These are phyloP conservation scores for Diplodia scrobiculata DNA, from an alignment of 2,329 filamentous ascomycete species.

Conservation along the genomic window DNA sequence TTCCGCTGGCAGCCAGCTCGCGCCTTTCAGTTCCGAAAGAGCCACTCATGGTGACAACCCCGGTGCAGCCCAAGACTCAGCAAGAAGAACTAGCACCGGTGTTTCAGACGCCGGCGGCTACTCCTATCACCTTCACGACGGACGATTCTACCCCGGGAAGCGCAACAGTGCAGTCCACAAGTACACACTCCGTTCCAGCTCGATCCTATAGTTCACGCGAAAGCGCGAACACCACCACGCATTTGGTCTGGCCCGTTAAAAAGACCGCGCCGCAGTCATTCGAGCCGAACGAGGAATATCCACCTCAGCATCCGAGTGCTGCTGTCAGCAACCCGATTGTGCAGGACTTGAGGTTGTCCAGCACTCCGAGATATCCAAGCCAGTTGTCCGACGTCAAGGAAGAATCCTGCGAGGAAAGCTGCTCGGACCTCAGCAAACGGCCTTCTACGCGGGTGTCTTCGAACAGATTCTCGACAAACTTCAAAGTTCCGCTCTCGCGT, in stretches of 20 bases:
- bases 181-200: slow-evolving; percentile 18
- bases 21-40: neutral
- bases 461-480: slow-evolving; percentile 37
- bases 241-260: slow-evolving; percentile 37
- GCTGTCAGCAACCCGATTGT: slow-evolving; percentile 28
- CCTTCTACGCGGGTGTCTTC: slow-evolving; percentile 41
- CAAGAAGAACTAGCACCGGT: neutral
- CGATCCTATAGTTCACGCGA: slow-evolving; percentile 34
- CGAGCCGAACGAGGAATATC: slow-evolving; percentile 15
- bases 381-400: slow-evolving; percentile 53
- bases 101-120: slow-evolving; percentile 20
- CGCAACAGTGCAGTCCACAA: slow-evolving; percentile 26
- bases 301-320: slow-evolving; percentile 2
- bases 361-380: slow-evolving; percentile 40
- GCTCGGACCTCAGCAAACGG: slow-evolving; percentile 24
- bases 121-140: slow-evolving; percentile 12
- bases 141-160: slow-evolving; percentile 24
- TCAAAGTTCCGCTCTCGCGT: slow-evolving; percentile 34
- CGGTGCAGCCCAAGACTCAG: neutral
- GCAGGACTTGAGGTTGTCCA: slow-evolving; percentile 40
- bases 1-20: neutral
- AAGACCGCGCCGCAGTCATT: slow-evolving; percentile 9
- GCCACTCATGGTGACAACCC: neutral
- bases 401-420: slow-evolving; percentile 51
- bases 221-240: slow-evolving; percentile 41